Conservation (phyloP, 352 stramenopile genomes). For the Globisporangium barbulae region DNA sequence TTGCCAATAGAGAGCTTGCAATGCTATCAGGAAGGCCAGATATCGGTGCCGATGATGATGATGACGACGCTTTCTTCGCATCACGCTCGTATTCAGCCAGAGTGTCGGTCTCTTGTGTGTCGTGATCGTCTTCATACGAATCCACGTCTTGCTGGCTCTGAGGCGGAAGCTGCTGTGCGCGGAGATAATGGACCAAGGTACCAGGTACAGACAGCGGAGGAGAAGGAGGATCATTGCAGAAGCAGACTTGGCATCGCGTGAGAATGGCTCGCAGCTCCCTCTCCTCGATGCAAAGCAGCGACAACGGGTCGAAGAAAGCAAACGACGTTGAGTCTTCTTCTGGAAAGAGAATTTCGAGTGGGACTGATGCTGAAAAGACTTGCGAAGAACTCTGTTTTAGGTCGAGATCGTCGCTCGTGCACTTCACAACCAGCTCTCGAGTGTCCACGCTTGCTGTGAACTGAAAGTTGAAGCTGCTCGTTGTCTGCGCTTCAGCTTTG, state of each 20-base stretch:
- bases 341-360: neutral
- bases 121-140: neutral
- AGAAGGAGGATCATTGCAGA: neutral
- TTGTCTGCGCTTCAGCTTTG: neutral
- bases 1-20: slow-evolving; percentile 9
- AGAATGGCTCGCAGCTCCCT: slow-evolving; percentile 14
- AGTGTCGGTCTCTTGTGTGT: neutral
- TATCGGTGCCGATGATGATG: slow-evolving; percentile 11
- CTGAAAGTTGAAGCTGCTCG: slow-evolving; percentile 8
- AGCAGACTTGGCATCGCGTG: slow-evolving; percentile 25
- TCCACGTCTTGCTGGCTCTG: neutral
- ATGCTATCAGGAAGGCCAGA: slow-evolving; percentile 22
- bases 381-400: neutral
- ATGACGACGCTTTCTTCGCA: neutral
- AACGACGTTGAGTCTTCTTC: neutral
- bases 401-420: slow-evolving; percentile 2
- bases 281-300: slow-evolving; percentile 11
- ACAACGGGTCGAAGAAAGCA: neutral
- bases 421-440: slow-evolving; percentile 2
- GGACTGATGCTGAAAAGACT: slow-evolving; percentile 7
- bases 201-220: neutral
- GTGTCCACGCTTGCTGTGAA: slow-evolving; percentile 1
- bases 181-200: neutral
- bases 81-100: no score
- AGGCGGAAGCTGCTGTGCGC: neutral